Percentiles rank a stretch among this genome's conserved stretches.
Evolutionary conservation across 1,284 basidiomycete species (phyloP).

Genomic region (Exobasidium rhododendri): DNA sequence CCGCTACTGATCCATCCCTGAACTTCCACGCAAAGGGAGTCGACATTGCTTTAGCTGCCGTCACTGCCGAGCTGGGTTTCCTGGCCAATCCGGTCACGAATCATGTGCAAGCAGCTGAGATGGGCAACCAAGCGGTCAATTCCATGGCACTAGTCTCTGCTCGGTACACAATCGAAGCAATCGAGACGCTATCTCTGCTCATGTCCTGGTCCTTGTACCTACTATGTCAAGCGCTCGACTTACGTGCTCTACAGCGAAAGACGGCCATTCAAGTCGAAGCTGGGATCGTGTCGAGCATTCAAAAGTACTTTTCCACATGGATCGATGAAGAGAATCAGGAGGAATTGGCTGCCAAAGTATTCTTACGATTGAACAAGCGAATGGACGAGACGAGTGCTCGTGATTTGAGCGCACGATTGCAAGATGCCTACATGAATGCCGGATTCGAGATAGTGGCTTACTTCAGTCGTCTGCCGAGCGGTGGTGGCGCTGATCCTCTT

Average conservation of each 20-base stretch:
- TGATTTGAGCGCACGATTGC: constrained; percentile 34
- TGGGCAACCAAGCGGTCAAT: constrained; percentile 27
- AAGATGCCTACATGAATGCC: constrained; percentile 41
- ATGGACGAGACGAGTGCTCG: constrained; percentile 43
- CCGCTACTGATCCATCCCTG: constrained; percentile 30
- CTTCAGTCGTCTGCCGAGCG: constrained; percentile 39
- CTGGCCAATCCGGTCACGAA: constrained; percentile 80
- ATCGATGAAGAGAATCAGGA: constrained; percentile 33
- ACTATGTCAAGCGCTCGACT: constrained; percentile 47
- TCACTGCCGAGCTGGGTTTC: constrained; percentile 65
- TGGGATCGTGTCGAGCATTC: constrained; percentile 25
- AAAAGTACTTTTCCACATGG: constrained; percentile 40
- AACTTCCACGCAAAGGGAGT: constrained; percentile 80
- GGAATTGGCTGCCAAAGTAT: constrained; percentile 27
- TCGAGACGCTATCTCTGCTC: constrained; percentile 35
- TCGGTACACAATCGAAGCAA: constrained; percentile 23
- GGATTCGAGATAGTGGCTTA: constrained; percentile 35
- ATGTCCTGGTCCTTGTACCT: constrained; percentile 46
- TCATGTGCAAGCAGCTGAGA: constrained; percentile 63
- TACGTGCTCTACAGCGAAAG: constrained; percentile 40
- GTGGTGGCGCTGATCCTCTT: constrained; percentile 44
- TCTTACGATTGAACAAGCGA: constrained; percentile 32
- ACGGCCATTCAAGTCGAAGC: constrained; percentile 27
- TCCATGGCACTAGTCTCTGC: constrained; percentile 24
- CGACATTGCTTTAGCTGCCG: constrained; percentile 65